These are phyloP conservation scores for Conoideocrella luteorostrata DNA, from an alignment of 2,329 filamentous ascomycete genomes.

Conservation along the genomic window DNA sequence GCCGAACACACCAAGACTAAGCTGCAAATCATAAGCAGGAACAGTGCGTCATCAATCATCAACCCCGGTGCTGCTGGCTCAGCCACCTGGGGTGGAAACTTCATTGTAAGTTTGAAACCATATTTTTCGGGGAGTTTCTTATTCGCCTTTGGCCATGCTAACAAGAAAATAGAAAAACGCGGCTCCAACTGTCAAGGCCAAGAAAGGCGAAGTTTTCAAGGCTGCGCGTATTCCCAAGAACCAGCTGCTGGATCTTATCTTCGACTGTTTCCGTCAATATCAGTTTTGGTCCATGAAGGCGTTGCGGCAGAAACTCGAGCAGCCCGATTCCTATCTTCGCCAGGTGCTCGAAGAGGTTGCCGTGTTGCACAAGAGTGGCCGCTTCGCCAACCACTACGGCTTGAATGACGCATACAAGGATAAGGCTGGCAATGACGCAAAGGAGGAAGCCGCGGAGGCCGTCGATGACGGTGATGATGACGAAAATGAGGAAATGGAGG, in stretches of 20 bases:
- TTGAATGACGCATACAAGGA: slow-evolving; percentile 55
- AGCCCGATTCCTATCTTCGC: slow-evolving; percentile 91
- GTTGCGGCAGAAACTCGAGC: slow-evolving; percentile 67
- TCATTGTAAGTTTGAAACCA: slow-evolving; percentile 48
- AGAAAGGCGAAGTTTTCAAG: slow-evolving; percentile 68
- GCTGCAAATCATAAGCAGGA: slow-evolving; percentile 43
- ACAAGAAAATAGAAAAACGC: slow-evolving; percentile 42
- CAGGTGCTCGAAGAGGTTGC: slow-evolving; percentile 79
- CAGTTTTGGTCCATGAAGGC: slow-evolving; percentile 93
- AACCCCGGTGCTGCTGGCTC: slow-evolving; percentile 44
- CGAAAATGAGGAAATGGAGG: slow-evolving; percentile 69
- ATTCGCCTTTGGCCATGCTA: neutral
- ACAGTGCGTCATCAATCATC: slow-evolving; percentile 45
- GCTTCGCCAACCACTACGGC: slow-evolving; percentile 81
- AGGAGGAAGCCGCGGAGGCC: slow-evolving; percentile 48
- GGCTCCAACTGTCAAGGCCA: slow-evolving; percentile 43
- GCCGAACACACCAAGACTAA: slow-evolving; percentile 44
- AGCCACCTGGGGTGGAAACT: slow-evolving; percentile 35
- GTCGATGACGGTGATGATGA: slow-evolving; percentile 61
- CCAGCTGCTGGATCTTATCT: slow-evolving; percentile 80
- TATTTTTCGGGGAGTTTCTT: neutral
- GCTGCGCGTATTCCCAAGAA: slow-evolving; percentile 83
- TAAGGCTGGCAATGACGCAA: slow-evolving; percentile 37
- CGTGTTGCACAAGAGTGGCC: slow-evolving; percentile 72
- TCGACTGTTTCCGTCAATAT: slow-evolving; percentile 75